Conservation (phyloP, 352 stramenopile genomes). For the Globisporangium abappressorium region DNA sequence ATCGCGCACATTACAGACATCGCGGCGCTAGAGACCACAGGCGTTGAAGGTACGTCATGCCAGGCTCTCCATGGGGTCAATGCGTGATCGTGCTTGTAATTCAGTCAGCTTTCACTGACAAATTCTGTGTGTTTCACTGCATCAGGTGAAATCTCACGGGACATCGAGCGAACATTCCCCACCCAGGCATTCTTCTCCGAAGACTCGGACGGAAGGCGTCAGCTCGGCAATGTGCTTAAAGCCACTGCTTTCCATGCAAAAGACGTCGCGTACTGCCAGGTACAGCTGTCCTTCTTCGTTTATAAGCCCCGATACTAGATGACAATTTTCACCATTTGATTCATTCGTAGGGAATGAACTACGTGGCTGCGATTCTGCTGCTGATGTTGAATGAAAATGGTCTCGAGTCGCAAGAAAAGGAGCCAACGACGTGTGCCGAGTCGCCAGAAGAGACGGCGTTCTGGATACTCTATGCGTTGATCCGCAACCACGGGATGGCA, state of each 20-base stretch:
- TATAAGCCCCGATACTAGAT: not conserved
- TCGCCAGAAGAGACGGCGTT: slow-evolving; percentile 55
- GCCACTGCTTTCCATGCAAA: slow-evolving; percentile 41
- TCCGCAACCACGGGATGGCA: slow-evolving; percentile 50
- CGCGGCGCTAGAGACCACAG: slow-evolving; percentile 40
- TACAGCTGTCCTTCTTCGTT: slow-evolving; percentile 10
- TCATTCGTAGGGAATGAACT: slow-evolving; percentile 77
- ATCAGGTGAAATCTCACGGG: slow-evolving; percentile 66
- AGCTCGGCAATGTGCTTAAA: slow-evolving; percentile 78
- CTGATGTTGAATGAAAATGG: slow-evolving; percentile 34
- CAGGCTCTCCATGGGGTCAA: too few species aligned
- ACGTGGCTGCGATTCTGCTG: slow-evolving; percentile 63
- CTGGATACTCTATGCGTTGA: slow-evolving; percentile 56
- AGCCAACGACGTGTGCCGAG: slow-evolving; percentile 9
- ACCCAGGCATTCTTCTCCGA: slow-evolving; percentile 49
- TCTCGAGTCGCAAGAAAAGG: not conserved
- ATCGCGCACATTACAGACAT: slow-evolving; percentile 34
- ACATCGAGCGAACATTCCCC: slow-evolving; percentile 76
- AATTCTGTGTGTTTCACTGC: not conserved
- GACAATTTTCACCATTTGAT: not conserved
- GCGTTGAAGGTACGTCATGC: slow-evolving; percentile 49
- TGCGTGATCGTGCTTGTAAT: not conserved
- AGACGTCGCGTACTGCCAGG: slow-evolving; percentile 80
- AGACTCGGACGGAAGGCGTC: slow-evolving; percentile 39
- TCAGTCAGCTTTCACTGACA: not conserved